A percentile compares a stretch with the other conserved stretches of the same genome.
Conservation (phyloP, 2,329 filamentous ascomycete species). For the Periconia macrospinosa region DNA sequence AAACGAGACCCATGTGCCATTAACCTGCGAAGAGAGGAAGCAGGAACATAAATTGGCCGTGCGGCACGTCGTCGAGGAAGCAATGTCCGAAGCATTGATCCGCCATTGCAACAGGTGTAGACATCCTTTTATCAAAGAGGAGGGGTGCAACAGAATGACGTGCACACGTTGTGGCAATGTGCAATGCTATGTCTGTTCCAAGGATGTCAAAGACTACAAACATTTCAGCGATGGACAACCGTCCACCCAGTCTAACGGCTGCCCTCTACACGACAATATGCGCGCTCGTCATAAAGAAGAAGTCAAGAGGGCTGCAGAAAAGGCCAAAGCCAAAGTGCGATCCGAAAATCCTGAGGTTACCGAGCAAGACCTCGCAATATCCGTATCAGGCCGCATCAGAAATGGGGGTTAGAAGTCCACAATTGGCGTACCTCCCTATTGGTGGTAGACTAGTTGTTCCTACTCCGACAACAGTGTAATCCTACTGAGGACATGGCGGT, state of each 20-base stretch:
- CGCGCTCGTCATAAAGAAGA: slow-evolving; percentile 65
- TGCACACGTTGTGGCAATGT: slow-evolving; percentile 63
- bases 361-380: slow-evolving; percentile 54
- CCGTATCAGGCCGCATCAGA: slow-evolving; percentile 57
- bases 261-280: slow-evolving; percentile 67
- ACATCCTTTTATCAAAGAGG: slow-evolving; percentile 77
- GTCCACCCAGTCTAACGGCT: slow-evolving; percentile 46
- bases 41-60: slow-evolving; percentile 63
- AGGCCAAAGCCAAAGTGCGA: slow-evolving; percentile 58
- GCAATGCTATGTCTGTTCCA: slow-evolving; percentile 72
- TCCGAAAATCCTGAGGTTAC: slow-evolving; percentile 64
- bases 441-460: too few species aligned
- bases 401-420: slow-evolving; percentile 16
- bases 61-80: slow-evolving; percentile 75
- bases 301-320: slow-evolving; percentile 62
- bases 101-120: slow-evolving; percentile 72
- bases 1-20: slow-evolving; percentile 69
- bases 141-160: slow-evolving; percentile 82
- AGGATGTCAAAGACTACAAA: slow-evolving; percentile 62
- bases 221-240: slow-evolving; percentile 66
- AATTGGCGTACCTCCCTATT: too few species aligned
- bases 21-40: slow-evolving; percentile 67
- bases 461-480: too few species aligned
- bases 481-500: too few species aligned
- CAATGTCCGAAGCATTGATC: slow-evolving; percentile 79